A percentile compares a stretch with the other conserved stretches of the same genome.
Conservation (phyloP, 805 yeast species). For the Suhomyces kilbournensis region DNA sequence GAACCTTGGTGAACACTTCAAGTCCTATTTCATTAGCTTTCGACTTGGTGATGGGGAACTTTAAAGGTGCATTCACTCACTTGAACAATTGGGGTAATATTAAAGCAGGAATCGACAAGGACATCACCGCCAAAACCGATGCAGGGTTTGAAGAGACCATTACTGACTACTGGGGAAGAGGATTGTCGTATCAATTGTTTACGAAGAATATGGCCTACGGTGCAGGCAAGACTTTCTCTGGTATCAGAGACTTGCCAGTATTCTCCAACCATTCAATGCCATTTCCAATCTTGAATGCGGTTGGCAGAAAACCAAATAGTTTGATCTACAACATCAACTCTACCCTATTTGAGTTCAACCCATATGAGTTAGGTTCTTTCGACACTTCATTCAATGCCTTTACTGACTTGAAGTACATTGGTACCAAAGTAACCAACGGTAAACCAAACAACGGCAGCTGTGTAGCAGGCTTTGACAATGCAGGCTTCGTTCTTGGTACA, state of each 20-base stretch:
- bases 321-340: slow-evolving; percentile 31
- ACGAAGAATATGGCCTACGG: slow-evolving; percentile 21
- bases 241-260: slow-evolving; percentile 22
- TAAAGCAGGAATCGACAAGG: slow-evolving; percentile 47
- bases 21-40: slow-evolving; percentile 15
- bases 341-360: slow-evolving; percentile 39
- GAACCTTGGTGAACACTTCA: slow-evolving; percentile 26
- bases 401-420: slow-evolving; percentile 36
- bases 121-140: slow-evolving; percentile 38
- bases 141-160: slow-evolving; percentile 70
- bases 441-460: slow-evolving; percentile 24
- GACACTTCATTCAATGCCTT: slow-evolving; percentile 38
- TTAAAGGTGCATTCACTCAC: slow-evolving; percentile 26
- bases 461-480: slow-evolving; percentile 36
- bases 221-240: slow-evolving; percentile 31
- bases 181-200: slow-evolving; percentile 65
- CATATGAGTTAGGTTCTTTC: slow-evolving; percentile 42
- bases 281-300: slow-evolving; percentile 35
- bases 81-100: slow-evolving; percentile 26
- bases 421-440: slow-evolving; percentile 34
- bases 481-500: slow-evolving; percentile 38
- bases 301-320: slow-evolving; percentile 36
- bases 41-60: slow-evolving; percentile 20
- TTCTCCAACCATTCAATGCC: slow-evolving; percentile 40
- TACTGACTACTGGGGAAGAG: slow-evolving; percentile 81